A percentile compares a stretch with the other conserved stretches of the same genome.
Conservation (phyloP, 768 basidiomycete genomes). For the Termitomyces sp. region DNA sequence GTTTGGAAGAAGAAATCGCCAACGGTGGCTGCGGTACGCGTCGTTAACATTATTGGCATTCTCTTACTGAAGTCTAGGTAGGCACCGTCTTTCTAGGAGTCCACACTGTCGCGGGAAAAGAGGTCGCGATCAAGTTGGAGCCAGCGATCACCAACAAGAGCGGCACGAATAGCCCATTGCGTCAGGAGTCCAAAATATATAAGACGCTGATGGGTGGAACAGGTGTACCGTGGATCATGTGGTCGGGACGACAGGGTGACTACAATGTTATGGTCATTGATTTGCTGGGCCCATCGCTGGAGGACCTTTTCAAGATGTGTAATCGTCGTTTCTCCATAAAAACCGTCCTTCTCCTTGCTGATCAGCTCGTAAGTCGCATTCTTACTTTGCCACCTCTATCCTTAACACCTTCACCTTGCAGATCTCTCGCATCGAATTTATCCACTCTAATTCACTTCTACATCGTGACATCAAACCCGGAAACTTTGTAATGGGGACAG, state of each 20-base stretch:
- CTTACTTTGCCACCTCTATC: slow-evolving; percentile 5
- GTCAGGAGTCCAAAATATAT: slow-evolving; percentile 89
- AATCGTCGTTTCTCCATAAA: slow-evolving; percentile 92
- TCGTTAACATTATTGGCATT: neutral
- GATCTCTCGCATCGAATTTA: slow-evolving; percentile 95
- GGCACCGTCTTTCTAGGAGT: slow-evolving; percentile 76
- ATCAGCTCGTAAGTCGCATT: slow-evolving; percentile 76
- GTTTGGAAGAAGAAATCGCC: slow-evolving; percentile 74
- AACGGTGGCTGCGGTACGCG: slow-evolving; percentile 71
- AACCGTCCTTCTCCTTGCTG: slow-evolving; percentile 89
- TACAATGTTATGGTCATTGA: slow-evolving; percentile 99
- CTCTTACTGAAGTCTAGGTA: slow-evolving; percentile 21
- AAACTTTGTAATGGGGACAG: slow-evolving; percentile 94
- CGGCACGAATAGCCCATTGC: slow-evolving; percentile 51
- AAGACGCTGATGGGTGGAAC: slow-evolving; percentile 85
- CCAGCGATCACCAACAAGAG: slow-evolving; percentile 44
- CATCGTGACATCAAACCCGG: slow-evolving; percentile 99
- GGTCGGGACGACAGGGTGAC: slow-evolving; percentile 85
- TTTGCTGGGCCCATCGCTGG: slow-evolving; percentile 84
- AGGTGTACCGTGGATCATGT: slow-evolving; percentile 89
- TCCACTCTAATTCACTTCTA: slow-evolving; percentile 90
- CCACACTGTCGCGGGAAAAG: slow-evolving; percentile 76
- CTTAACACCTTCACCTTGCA: slow-evolving; percentile 24
- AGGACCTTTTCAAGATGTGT: slow-evolving; percentile 84
- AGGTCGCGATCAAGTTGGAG: slow-evolving; percentile 81